Evolutionary conservation across 208 protist species (phyloP), one percentile per base, ranked within the genome.

Genomic region (Crithidia expoeki): DNA sequence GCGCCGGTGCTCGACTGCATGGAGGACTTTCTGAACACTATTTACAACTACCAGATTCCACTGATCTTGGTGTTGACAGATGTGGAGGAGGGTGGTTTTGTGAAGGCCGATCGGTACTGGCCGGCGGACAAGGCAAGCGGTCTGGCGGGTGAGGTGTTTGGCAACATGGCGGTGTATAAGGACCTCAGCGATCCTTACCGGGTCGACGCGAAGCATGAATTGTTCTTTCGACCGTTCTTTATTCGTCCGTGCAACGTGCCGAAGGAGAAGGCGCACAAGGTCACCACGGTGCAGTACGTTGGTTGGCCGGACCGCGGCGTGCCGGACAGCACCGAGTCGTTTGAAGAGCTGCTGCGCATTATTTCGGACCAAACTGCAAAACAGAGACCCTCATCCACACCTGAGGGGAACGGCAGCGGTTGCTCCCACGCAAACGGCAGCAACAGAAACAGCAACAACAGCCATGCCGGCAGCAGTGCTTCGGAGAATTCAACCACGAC

Each of bases 251-350:
- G 49, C 28, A 32, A 63, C n/a, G 40, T 33, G 40, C 38, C 65
- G 25, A 56, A n/a, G 51, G 19, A 56, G 67, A 33, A 21, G 47
- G 25, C 51, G 21, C 84, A 88, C 63, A 80, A 74, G 57, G 32
- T 96, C 19, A 42, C 72, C 9, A 83, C 91, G 60, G 70, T 94
- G 46, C 90, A 96, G 84, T 96, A 96, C 64, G 80, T 78, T 6
- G 88, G 85, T 25, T 96, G 90, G 88, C 90, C 90, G 0, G 90
- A 96, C 72, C 88, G 87, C 52, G 88, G 88, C n/a, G 83, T 96
- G 7, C 90, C 90, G 27, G 51, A 71, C 58, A 88, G 81, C 58
- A 82, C 77, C 27, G 75, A 78, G 36, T 68, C 83, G 0, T 89
- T 96, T 58, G 76, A 88, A 19, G 67, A 68, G n/a, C 80, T 96